Evolutionary conservation across 1,284 basidiomycete genomes (phyloP), one percentile per base, ranked within the genome.

Genomic region (Cutaneotrichosporon cutaneum): DNA sequence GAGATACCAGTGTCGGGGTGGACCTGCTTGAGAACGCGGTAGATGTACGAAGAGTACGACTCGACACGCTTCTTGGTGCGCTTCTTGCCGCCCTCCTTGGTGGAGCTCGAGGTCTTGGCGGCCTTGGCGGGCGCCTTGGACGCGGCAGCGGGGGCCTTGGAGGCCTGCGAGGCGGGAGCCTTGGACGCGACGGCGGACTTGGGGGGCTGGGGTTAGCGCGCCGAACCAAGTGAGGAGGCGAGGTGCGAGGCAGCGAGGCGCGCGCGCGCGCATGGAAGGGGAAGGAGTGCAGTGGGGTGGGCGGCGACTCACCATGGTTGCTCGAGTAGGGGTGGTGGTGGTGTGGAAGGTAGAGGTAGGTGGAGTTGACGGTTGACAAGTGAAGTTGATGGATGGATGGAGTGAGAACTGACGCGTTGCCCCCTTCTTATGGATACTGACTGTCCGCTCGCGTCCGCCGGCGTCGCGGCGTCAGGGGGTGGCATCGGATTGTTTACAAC

Each of bases 1-100:
- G 79, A 80, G 77, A 95, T 94, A 87, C 94, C 93, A 68, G 91
- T 95, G 78, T 97, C 94, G 60, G 93, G 94, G 84, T 96, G 93
- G 64, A 96, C 93, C 75, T 80, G 79, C 77, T 80, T 80, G 67
- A 80, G 74, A 70, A 81, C 80, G 75, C 94, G 94, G 86, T 94
- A 94, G 80, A 94, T 93, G 83, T 94, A 94, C 4, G 91, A 92
- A 59, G 89, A 90, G 84, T 94, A 94, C 18, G 91, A 92, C 83
- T 94, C 92, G 72, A 77, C 86, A 90, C 87, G 80, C 84, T 92
- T 94, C 84, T 89, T 90, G 82, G 89, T 85, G 83, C 89, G 88
- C 88, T 92, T 60, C 65, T 63, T 66, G 61, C 57, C 56, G 33
- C 59, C 61, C 59, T 61, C 61, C 56, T 56, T 61, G 57, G 59